Evolutionary conservation across 805 yeast genomes (phyloP).

Genomic region (Kodamaea leandrae): DNA sequence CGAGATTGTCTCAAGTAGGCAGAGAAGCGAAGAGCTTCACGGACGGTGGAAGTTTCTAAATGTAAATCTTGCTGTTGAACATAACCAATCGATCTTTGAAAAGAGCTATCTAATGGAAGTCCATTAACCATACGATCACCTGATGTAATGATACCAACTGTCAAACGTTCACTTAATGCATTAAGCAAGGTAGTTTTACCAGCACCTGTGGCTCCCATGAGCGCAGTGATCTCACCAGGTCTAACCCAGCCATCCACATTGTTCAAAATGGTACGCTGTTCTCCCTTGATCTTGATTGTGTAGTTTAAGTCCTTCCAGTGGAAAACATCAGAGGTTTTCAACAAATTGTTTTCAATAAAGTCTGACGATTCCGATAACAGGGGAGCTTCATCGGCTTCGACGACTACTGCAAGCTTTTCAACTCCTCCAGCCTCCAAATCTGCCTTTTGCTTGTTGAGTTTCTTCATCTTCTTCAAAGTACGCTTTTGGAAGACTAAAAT

Average conservation of each 20-base stretch:
- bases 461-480: constrained; percentile 43
- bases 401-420: background rate
- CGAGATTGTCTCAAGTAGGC: constrained; percentile 48
- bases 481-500: constrained; percentile 53
- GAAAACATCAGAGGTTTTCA: constrained; percentile 17
- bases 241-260: constrained; percentile 30
- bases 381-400: background rate
- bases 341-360: constrained; percentile 6
- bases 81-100: constrained; percentile 55
- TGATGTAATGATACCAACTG: constrained; percentile 51
- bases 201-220: constrained; percentile 66
- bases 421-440: constrained; percentile 17
- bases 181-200: constrained; percentile 59
- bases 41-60: constrained; percentile 48
- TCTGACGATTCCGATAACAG: background rate
- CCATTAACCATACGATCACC: constrained; percentile 62
- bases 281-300: constrained; percentile 20
- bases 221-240: constrained; percentile 58
- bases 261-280: constrained; percentile 28
- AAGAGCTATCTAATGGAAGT: constrained; percentile 44
- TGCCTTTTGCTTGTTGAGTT: constrained; percentile 8
- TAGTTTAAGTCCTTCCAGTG: constrained; percentile 23
- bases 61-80: constrained; percentile 63
- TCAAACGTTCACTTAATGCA: constrained; percentile 51
- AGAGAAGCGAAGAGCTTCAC: constrained; percentile 52